phyloP scores from a whole-genome alignment of 352 stramenopile genomes.

The Pythium periplocum region DNA sequence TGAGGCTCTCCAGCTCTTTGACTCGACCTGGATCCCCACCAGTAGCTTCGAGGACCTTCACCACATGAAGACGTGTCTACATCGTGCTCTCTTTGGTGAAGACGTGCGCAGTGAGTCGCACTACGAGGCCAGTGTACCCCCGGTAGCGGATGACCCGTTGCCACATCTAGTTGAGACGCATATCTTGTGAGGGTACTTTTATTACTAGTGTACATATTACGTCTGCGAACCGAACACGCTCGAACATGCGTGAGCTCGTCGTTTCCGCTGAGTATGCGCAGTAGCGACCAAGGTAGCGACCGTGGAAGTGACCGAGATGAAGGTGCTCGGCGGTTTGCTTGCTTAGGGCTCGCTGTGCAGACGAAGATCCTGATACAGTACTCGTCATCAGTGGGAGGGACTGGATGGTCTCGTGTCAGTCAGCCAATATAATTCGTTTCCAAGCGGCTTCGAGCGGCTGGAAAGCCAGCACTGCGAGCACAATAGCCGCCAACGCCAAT shows the following conservation, averaged over 20 bases:
- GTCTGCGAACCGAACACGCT: too few relatives aligned
- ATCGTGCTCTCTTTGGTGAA: conserved; percentile 10
- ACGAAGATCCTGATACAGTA: not conserved
- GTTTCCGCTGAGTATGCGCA: too few relatives aligned
- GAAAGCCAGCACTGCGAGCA: conserved; percentile 24
- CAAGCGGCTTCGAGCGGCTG: conserved; percentile 26
- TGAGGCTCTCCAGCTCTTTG: not conserved
- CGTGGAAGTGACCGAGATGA: not conserved
- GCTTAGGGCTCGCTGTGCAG: not conserved
- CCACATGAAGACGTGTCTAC: conserved; percentile 7
- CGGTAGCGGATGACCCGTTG: too few relatives aligned
- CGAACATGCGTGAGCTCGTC: too few relatives aligned
- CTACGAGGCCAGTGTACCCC: too few relatives aligned
- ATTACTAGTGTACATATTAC: too few relatives aligned
- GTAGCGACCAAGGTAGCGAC: too few relatives aligned
- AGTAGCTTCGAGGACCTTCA: not conserved
- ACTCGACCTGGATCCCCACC: conserved; percentile 11
- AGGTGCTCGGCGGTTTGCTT: not conserved
- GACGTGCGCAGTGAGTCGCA: not conserved
- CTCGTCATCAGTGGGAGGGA: not conserved
- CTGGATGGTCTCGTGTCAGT: not conserved
- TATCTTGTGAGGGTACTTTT: too few relatives aligned
- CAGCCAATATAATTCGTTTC: not conserved
- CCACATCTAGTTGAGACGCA: too few relatives aligned
- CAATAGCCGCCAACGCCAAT: conserved; percentile 26